Evolutionary conservation across 1,139 yeast species (phyloP).

Genomic region (Spencermartinsiella ligniputridi): DNA sequence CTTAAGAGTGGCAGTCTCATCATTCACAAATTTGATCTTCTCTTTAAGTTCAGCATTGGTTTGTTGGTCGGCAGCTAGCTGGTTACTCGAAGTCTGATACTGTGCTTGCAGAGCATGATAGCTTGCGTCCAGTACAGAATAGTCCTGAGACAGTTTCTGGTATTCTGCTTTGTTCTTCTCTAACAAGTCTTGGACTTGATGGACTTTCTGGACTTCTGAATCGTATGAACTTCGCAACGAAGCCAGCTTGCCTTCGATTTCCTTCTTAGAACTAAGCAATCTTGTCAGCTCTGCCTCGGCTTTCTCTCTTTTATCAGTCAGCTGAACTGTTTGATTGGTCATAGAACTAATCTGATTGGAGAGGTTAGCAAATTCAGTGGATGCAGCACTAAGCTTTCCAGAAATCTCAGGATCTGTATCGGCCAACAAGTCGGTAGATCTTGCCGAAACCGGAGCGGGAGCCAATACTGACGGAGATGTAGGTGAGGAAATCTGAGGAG

Average conservation of each 20-base stretch:
- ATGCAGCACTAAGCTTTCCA: conserved; percentile 68
- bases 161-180: conserved; percentile 61
- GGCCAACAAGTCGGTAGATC: conserved; percentile 50
- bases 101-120: conserved; percentile 68
- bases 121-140: conserved; percentile 77
- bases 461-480: conserved; percentile 6
- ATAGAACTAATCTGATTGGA: conserved; percentile 81
- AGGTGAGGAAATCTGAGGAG: background rate
- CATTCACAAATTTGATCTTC: conserved; percentile 59
- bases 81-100: conserved; percentile 56
- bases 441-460: conserved; percentile 9
- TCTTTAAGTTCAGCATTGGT: conserved; percentile 61
- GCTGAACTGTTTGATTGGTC: conserved; percentile 64
- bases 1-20: conserved; percentile 58
- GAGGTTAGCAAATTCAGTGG: conserved; percentile 81
- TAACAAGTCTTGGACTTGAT: conserved; percentile 59
- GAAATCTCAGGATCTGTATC: conserved; percentile 53
- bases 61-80: conserved; percentile 61
- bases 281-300: conserved; percentile 73
- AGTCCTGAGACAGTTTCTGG: conserved; percentile 67
- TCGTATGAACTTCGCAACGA: conserved; percentile 70
- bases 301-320: conserved; percentile 64
- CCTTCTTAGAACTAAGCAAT: conserved; percentile 60
- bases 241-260: conserved; percentile 65
- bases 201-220: conserved; percentile 62